Evolutionary conservation across 2,329 filamentous ascomycete genomes (phyloP).

Genomic region (Alternaria arbusti): DNA sequence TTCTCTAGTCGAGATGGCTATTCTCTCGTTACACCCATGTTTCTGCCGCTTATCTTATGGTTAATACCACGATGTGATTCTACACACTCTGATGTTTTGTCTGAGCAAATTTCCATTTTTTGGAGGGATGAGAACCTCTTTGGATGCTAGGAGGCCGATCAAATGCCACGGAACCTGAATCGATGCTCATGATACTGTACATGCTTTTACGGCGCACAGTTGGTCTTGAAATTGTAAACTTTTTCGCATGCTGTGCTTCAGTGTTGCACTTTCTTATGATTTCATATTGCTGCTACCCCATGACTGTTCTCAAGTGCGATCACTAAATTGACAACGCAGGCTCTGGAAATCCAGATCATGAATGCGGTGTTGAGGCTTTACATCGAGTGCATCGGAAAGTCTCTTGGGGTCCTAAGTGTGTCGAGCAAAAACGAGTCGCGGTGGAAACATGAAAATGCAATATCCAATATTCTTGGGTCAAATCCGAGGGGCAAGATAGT

Average conservation of each 20-base stretch:
- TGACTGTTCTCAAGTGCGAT: background rate
- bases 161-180: background rate
- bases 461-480: background rate
- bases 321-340: background rate
- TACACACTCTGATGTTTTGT: background rate
- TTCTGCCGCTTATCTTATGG: background rate
- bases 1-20: background rate
- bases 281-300: background rate
- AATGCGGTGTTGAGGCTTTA: background rate
- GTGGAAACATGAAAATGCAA: background rate
- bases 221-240: background rate
- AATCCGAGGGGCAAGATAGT: background rate
- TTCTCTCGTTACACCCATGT: background rate
- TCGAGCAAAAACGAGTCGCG: background rate
- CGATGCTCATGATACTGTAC: background rate
- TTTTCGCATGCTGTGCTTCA: background rate
- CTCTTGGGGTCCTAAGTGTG: background rate
- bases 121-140: background rate
- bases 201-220: background rate
- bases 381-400: background rate
- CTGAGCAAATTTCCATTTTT: background rate
- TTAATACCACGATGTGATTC: background rate
- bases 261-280: background rate
- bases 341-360: background rate
- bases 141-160: background rate